Conservation (phyloP, 139 green algal genomes). For the Asterochloris sp. region DNA sequence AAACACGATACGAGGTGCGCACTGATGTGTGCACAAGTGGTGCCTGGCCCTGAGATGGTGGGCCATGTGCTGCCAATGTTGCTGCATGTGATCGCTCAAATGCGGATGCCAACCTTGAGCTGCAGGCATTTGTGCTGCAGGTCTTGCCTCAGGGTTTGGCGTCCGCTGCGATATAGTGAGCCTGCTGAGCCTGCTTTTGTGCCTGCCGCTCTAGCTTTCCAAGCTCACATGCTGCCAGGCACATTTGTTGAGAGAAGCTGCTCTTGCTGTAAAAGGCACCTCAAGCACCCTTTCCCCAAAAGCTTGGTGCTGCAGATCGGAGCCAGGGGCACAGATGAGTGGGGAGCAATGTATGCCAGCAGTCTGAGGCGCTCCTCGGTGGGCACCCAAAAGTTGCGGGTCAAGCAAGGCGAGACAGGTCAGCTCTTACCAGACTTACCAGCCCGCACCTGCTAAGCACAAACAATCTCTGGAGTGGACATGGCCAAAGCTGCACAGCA, state of each 20-base stretch:
- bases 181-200: neutral
- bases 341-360: slow-evolving; percentile 42
- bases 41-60: no score
- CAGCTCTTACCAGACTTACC: neutral
- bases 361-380: slow-evolving; percentile 46
- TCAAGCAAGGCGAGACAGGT: slow-evolving; percentile 30
- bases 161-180: slow-evolving; percentile 13
- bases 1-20: slow-evolving; percentile 22
- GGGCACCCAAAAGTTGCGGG: slow-evolving; percentile 23
- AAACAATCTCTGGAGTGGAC: neutral
- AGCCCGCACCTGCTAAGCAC: neutral
- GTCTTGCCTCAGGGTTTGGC: slow-evolving; percentile 26
- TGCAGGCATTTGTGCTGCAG: neutral
- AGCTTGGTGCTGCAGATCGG: slow-evolving; percentile 1
- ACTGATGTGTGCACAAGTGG: neutral
- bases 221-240: neutral
- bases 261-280: neutral
- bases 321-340: slow-evolving; percentile 41
- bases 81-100: neutral
- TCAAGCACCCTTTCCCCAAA: neutral
- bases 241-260: neutral
- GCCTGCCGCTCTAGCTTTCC: neutral
- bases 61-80: neutral
- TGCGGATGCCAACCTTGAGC: slow-evolving; percentile 17
- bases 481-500: neutral